Evolutionary conservation across 2,329 filamentous ascomycete genomes (phyloP).

Genomic region (Chrysosporium queenslandicum): DNA sequence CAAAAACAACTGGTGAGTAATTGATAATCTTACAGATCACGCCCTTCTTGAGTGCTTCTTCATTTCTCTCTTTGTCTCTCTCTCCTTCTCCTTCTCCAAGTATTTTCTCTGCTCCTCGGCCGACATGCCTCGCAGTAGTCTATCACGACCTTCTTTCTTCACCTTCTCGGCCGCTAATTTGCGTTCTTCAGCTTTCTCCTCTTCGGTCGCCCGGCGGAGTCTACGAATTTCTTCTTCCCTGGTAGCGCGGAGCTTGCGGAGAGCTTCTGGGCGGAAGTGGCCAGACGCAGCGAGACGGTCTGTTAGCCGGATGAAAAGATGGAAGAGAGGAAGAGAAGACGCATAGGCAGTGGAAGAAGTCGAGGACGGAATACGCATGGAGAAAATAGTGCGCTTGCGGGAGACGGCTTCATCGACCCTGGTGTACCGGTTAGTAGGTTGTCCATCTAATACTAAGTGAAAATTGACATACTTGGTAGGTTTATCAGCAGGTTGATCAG

Average conservation of each 20-base stretch:
- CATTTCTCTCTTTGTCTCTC: constrained; percentile 53
- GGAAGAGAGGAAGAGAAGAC: constrained; percentile 62
- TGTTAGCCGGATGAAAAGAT: constrained; percentile 71
- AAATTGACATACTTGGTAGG: constrained; percentile 61
- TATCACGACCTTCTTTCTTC: constrained; percentile 84
- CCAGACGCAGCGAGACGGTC: constrained; percentile 66
- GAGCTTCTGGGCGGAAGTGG: constrained; percentile 83
- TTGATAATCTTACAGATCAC: constrained; percentile 3
- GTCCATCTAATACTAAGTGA: constrained; percentile 8
- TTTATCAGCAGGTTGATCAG: constrained; percentile 80
- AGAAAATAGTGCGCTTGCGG: constrained; percentile 77
- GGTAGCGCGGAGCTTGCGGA: constrained; percentile 68
- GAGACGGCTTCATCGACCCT: constrained; percentile 75
- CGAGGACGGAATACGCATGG: constrained; percentile 56
- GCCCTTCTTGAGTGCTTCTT: constrained; percentile 51
- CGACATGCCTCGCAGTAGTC: constrained; percentile 63
- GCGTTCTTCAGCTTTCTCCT: constrained; percentile 54
- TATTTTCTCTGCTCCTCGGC: constrained; percentile 81
- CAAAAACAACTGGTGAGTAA: not conserved
- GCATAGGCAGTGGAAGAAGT: constrained; percentile 62
- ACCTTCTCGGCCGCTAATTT: constrained; percentile 46
- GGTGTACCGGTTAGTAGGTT: constrained; percentile 11
- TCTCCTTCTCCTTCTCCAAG: constrained; percentile 69
- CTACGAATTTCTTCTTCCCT: constrained; percentile 72
- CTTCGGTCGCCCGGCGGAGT: constrained; percentile 70